Conservation (phyloP, 805 yeast genomes). For the Candida nonsorbophila region DNA sequence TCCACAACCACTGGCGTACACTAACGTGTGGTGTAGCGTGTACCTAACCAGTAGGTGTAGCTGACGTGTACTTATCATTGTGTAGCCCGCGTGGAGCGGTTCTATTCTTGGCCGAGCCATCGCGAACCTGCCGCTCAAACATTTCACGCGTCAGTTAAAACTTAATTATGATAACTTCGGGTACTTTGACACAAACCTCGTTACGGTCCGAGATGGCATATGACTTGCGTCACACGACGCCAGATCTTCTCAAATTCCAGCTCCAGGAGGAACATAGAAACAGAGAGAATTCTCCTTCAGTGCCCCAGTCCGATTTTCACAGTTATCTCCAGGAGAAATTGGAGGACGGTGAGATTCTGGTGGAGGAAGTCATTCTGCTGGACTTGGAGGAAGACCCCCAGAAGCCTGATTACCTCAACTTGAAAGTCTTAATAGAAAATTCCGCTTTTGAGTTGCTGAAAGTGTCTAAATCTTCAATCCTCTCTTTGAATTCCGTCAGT, state of each 20-base stretch:
- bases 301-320: slow-evolving; percentile 28
- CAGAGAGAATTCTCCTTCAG: slow-evolving; percentile 15
- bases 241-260: slow-evolving; percentile 39
- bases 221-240: slow-evolving; percentile 34
- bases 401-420: slow-evolving; percentile 29
- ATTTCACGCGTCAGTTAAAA: no score
- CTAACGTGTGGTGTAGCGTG: no score
- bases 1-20: no score
- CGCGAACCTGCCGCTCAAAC: no score
- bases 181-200: slow-evolving; percentile 4
- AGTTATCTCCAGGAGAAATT: slow-evolving; percentile 26
- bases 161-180: no score
- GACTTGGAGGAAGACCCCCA: slow-evolving; percentile 5
- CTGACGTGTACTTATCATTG: no score
- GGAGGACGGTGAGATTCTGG: slow-evolving; percentile 20
- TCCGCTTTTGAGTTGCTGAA: slow-evolving; percentile 36
- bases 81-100: no score
- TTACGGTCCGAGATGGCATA: slow-evolving; percentile 11
- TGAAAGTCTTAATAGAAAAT: slow-evolving; percentile 41
- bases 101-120: no score
- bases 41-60: no score
- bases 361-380: slow-evolving; percentile 8
- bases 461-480: slow-evolving; percentile 26
- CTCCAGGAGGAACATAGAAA: slow-evolving; percentile 34
- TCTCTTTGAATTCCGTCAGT: slow-evolving; percentile 23